phyloP scores from a whole-genome alignment of 306 rosid genomes.

The Cucumis cinereus region DNA sequence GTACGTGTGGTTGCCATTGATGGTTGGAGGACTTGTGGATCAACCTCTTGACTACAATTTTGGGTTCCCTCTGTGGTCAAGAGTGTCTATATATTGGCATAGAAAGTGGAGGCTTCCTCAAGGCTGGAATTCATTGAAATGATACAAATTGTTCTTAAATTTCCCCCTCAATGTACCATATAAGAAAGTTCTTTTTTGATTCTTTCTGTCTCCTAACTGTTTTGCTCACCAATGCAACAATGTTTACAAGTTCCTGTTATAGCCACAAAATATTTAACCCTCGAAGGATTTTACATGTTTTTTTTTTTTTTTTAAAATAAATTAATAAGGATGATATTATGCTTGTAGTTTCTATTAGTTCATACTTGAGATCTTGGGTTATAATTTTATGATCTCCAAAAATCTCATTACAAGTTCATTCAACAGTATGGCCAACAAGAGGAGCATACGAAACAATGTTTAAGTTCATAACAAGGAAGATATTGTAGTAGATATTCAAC shows the following conservation, averaged over 20 bases:
- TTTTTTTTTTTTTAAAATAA: too few species aligned
- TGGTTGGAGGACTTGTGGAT: conserved; percentile 77
- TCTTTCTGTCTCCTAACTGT: conserved; percentile 20
- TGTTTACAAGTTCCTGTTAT: neutral
- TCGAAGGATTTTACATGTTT: neutral
- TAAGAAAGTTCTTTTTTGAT: conserved; percentile 16
- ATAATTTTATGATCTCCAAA: too few species aligned
- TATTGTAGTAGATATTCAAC: too few species aligned
- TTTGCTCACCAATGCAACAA: neutral
- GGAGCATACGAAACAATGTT: too few species aligned
- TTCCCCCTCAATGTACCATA: conserved; percentile 17
- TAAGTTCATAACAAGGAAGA: too few species aligned
- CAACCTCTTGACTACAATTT: conserved; percentile 73
- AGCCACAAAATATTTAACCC: neutral
- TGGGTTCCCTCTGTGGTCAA: conserved; percentile 90
- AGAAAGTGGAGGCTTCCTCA: conserved; percentile 81
- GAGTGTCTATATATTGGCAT: conserved; percentile 95
- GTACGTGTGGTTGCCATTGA: conserved; percentile 90
- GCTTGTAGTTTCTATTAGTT: neutral
- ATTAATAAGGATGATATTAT: neutral
- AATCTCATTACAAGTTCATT: too few species aligned
- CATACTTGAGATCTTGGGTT: too few species aligned
- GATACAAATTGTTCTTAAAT: conserved; percentile 14
- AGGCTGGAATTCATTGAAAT: conserved; percentile 41
- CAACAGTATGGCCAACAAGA: too few species aligned